These are phyloP conservation scores for Heterobasidion irregulare DNA, from an alignment of 1,284 basidiomycete genomes.

Conservation along the genomic window DNA sequence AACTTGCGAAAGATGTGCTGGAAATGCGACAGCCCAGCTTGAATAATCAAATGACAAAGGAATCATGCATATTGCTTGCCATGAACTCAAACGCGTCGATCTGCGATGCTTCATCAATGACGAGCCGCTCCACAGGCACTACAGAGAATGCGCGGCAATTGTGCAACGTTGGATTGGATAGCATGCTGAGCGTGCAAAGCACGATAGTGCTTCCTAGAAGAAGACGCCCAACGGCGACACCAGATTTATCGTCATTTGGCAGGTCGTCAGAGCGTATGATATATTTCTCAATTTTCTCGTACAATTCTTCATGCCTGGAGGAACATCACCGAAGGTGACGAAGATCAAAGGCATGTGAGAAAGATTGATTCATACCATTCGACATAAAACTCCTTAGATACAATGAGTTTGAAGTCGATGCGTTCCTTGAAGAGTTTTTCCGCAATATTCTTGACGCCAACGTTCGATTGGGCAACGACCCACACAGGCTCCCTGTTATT, in stretches of 20 bases:
- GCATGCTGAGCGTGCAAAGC: slow-evolving; percentile 34
- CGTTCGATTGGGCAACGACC: slow-evolving; percentile 29
- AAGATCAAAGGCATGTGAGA: too few relatives aligned
- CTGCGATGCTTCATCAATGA: slow-evolving; percentile 43
- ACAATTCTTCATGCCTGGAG: slow-evolving; percentile 39
- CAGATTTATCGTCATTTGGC: slow-evolving; percentile 14
- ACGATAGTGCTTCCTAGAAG: slow-evolving; percentile 24
- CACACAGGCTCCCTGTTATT: slow-evolving; percentile 12
- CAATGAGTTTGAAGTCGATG: slow-evolving; percentile 34
- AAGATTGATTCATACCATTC: slow-evolving; percentile 29
- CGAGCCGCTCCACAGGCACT: slow-evolving; percentile 29
- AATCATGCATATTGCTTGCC: slow-evolving; percentile 16
- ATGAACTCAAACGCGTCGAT: slow-evolving; percentile 36
- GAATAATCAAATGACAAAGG: background rate
- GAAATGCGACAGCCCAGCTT: background rate
- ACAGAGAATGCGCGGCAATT: slow-evolving; percentile 22
- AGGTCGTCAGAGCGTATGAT: slow-evolving; percentile 30
- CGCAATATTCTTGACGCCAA: slow-evolving; percentile 40
- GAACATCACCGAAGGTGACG: background rate
- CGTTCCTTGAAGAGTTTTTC: slow-evolving; percentile 26
- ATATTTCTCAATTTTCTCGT: slow-evolving; percentile 21
- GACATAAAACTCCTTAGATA: slow-evolving; percentile 39
- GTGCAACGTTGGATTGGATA: slow-evolving; percentile 30
- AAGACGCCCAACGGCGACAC: slow-evolving; percentile 9
- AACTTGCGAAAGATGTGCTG: slow-evolving; percentile 30